Evolutionary conservation across 2,329 filamentous ascomycete genomes (phyloP).

Genomic region (Orbilia quercus): DNA sequence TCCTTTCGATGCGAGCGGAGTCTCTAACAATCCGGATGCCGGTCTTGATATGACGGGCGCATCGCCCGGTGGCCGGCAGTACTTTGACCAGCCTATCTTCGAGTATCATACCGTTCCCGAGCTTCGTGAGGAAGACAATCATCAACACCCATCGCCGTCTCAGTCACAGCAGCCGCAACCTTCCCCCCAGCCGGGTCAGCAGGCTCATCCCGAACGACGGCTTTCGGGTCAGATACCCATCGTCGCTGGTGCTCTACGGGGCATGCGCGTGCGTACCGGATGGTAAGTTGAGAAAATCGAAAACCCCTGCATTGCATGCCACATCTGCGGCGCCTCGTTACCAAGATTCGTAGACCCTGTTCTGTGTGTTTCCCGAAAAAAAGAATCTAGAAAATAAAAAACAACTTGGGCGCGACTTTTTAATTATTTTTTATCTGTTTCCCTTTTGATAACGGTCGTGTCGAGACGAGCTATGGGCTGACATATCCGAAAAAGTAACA

Average conservation of each 20-base stretch:
- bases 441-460: conserved; percentile 22
- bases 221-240: conserved; percentile 55
- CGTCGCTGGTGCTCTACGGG: conserved; percentile 53
- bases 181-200: conserved; percentile 30
- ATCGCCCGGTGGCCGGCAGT: conserved; percentile 48
- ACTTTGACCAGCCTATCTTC: conserved; percentile 56
- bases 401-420: conserved; percentile 43
- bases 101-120: conserved; percentile 54
- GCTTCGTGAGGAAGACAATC: conserved; percentile 49
- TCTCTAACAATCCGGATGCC: conserved; percentile 49
- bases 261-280: conserved; percentile 54
- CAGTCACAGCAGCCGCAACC: conserved; percentile 47
- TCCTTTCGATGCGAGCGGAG: conserved; percentile 56
- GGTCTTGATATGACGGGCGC: conserved; percentile 55
- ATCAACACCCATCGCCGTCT: conserved; percentile 49
- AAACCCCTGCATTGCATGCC: conserved; percentile 4
- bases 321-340: conserved; percentile 18
- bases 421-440: conserved; percentile 13
- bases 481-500: conserved; percentile 56
- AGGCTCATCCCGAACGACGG: conserved; percentile 49
- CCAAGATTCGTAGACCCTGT: conserved; percentile 32
- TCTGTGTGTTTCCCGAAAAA: conserved; percentile 17
- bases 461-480: conserved; percentile 47
- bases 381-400: too few species aligned
- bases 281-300: conserved; percentile 44